These are phyloP conservation scores for Malbranchea zuffiana DNA, from an alignment of 2,329 filamentous ascomycete genomes.

Conservation along the genomic window DNA sequence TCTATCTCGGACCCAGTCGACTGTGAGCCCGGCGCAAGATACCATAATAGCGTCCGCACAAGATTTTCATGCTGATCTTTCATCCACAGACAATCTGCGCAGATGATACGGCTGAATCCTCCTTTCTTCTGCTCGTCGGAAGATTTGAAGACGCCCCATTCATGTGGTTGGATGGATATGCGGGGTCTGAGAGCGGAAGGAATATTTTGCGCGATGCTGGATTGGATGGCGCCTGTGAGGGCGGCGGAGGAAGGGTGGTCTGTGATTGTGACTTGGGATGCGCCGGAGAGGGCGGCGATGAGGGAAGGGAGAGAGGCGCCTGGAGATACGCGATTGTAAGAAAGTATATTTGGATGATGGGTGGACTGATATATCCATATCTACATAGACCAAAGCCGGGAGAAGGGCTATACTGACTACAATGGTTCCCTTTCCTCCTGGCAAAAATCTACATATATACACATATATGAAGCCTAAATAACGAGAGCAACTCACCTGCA, in stretches of 20 bases:
- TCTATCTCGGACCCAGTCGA: constrained; percentile 19
- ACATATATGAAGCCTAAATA: constrained; percentile 4
- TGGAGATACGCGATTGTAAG: constrained; percentile 1
- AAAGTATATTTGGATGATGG: neutral
- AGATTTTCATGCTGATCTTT: constrained; percentile 46
- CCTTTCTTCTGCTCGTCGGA: constrained; percentile 24
- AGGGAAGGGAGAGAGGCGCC: constrained; percentile 35
- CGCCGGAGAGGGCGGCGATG: constrained; percentile 27
- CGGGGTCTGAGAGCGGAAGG: constrained; percentile 12
- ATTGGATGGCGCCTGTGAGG: constrained; percentile 32
- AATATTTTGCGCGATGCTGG: constrained; percentile 41
- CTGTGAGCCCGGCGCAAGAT: constrained; percentile 32
- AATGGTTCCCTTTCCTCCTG: neutral
- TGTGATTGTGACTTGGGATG: constrained; percentile 37
- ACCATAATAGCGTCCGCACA: constrained; percentile 45
- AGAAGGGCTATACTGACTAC: neutral
- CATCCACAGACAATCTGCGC: constrained; percentile 54
- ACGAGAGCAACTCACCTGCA: constrained; percentile 41
- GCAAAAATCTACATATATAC: constrained; percentile 6
- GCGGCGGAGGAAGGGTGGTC: constrained; percentile 40
- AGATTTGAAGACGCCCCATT: constrained; percentile 44
- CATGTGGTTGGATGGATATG: constrained; percentile 40
- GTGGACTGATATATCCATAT: constrained; percentile 4
- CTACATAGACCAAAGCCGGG: constrained; percentile 9
- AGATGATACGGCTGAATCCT: constrained; percentile 44